Conservation (phyloP, 2,329 filamentous ascomycete species). For the Phyllosticta ampelicida region DNA sequence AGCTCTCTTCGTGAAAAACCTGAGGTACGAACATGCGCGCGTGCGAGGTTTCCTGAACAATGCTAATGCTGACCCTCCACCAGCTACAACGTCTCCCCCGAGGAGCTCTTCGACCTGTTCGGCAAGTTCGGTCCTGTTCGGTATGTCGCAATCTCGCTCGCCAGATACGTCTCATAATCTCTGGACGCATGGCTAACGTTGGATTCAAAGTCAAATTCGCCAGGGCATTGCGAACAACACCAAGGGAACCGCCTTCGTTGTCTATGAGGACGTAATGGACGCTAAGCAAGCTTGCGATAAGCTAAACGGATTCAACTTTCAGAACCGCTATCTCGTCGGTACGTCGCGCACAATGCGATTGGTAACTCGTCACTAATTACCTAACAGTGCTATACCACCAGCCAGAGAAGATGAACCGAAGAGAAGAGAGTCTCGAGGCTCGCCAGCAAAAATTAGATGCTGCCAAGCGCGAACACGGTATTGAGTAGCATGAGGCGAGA, state of each 20-base stretch:
- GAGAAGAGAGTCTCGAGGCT: constrained; percentile 50
- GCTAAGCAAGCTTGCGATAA: constrained; percentile 99
- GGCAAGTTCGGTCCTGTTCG: constrained; percentile 93
- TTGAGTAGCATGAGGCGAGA: constrained; percentile 60
- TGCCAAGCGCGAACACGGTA: constrained; percentile 94
- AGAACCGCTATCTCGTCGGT: constrained; percentile 98
- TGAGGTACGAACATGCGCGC: constrained; percentile 52
- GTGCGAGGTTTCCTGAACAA: not conserved
- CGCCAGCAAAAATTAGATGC: constrained; percentile 96
- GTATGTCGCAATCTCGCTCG: constrained; percentile 42
- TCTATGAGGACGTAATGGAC: constrained; percentile 99
- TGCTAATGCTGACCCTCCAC: constrained; percentile 12
- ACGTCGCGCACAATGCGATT: constrained; percentile 32
- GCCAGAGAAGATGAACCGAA: constrained; percentile 64
- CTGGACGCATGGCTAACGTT: not conserved
- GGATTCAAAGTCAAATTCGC: constrained; percentile 70
- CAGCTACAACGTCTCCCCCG: constrained; percentile 97
- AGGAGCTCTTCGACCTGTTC: constrained; percentile 98
- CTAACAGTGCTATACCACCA: constrained; percentile 60
- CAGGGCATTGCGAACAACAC: constrained; percentile 96
- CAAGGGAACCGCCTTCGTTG: constrained; percentile 96
- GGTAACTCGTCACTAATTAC: constrained; percentile 10
- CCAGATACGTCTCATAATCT: constrained; percentile 2
- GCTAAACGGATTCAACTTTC: constrained; percentile 99
- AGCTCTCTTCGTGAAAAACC: constrained; percentile 99